Evolutionary conservation across 257 asterid genomes (phyloP).

Genomic region (Solanum etuberosum): DNA sequence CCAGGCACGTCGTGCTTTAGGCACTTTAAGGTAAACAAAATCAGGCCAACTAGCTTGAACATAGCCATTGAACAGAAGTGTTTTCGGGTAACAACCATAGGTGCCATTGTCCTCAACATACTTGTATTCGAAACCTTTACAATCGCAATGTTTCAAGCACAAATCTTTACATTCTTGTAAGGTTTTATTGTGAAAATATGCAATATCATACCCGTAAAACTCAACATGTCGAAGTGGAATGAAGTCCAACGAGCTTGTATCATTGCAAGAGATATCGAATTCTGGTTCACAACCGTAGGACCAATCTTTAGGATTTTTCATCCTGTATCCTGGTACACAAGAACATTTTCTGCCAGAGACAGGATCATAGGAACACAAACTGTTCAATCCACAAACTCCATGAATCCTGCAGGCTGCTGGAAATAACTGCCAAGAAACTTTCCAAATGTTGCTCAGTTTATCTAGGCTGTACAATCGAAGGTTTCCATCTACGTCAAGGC

Average conservation of each 20-base stretch:
- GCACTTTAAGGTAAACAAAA: slow-evolving; percentile 14
- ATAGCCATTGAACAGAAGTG: slow-evolving; percentile 16
- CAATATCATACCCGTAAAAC: slow-evolving; percentile 28
- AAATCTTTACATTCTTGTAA: slow-evolving; percentile 5
- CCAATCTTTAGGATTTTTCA: slow-evolving; percentile 23
- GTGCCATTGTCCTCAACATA: background rate
- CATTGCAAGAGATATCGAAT: slow-evolving; percentile 7
- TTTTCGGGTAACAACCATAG: slow-evolving; percentile 20
- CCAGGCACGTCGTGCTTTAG: background rate
- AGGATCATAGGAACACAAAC: slow-evolving; percentile 12
- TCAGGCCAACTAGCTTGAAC: background rate
- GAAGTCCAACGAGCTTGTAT: background rate
- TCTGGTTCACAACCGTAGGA: slow-evolving; percentile 26
- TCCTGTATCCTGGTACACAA: slow-evolving; percentile 26
- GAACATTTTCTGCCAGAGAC: slow-evolving; percentile 12
- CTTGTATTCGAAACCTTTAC: slow-evolving; percentile 29
- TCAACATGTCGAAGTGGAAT: slow-evolving; percentile 11
- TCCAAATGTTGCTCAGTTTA: slow-evolving; percentile 5
- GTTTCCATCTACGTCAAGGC: slow-evolving; percentile 23
- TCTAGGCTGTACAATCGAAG: slow-evolving; percentile 23
- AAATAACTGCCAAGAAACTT: slow-evolving; percentile 23
- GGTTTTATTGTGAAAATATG: slow-evolving; percentile 1
- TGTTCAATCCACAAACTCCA: slow-evolving; percentile 32
- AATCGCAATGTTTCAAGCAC: slow-evolving; percentile 16
- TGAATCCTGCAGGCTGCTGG: slow-evolving; percentile 12